Evolutionary conservation across 768 basidiomycete species (phyloP), one percentile per base, ranked within the genome.

Genomic region (Astraeus odoratus): DNA sequence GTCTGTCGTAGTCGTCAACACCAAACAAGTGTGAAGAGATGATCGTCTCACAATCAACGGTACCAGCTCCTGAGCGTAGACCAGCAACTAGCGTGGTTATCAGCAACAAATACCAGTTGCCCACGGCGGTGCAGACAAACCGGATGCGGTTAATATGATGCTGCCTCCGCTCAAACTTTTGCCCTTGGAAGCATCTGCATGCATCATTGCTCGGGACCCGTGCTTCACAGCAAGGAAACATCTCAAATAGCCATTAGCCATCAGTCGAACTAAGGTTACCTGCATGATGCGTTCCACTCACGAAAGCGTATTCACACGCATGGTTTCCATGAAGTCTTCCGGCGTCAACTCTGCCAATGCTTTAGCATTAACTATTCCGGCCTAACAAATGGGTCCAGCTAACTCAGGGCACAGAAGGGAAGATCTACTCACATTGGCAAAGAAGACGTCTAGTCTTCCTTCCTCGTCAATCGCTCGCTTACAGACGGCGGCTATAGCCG

Each of bases 151-250:
- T 58, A 94, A 63, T 46, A 95, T 82, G 49, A 95, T 90, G 56
- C 88, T 91, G 12, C 90, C 92, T 5, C 84, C 74, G 22, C 80
- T 73, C 39, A 69, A 53, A 2, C 74, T 70, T 64, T 94, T 94
- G 22, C 86, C 86, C 43, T 74, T 71, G 9, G 78, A 77, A 12
- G 77, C 57, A 54, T 86, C 82, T 5, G 76, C 63, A 57, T 77
- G 72, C 53, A 72, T 64, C 91, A 97, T 94, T 5, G 88, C 91
- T 20, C 70, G 71, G 1, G 91, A 89, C 4, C 77, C 94, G 60
- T 92, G 67, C 57, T 95, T 95, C 48, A 94, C 71, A 7, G 91
- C 94, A 13, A 96, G 70, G 69, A 94, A 96, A 54, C 85, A 87
- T 8, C 93, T 95, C 45, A 25, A 42, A 36, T 15, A 4, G 31